These are phyloP conservation scores for Cubamyces sp. DNA, from an alignment of 768 basidiomycete species.

Conservation along the genomic window DNA sequence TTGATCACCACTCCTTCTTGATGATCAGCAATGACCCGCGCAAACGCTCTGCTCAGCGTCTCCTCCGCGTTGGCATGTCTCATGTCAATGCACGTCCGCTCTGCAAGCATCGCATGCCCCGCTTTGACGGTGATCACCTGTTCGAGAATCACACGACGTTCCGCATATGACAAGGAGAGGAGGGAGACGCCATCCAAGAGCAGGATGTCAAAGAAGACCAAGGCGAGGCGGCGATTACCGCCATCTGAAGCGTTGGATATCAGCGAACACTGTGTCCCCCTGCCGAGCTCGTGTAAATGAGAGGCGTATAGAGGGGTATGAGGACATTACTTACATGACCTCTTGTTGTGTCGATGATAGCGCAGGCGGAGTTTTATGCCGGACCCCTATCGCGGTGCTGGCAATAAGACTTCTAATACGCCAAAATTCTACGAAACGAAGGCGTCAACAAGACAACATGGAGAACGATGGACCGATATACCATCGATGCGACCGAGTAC, in stretches of 20 bases:
- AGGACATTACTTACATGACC: constrained; percentile 1
- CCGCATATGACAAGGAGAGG: constrained; percentile 55
- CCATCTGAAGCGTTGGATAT: constrained; percentile 42
- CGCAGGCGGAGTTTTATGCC: constrained; percentile 33
- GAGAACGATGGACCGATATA: constrained; percentile 34
- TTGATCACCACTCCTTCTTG: constrained; percentile 83
- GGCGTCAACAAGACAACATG: not conserved
- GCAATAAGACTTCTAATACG: constrained; percentile 63
- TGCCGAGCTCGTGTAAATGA: not conserved
- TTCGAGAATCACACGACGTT: constrained; percentile 67
- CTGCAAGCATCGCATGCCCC: constrained; percentile 67
- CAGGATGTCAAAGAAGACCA: constrained; percentile 89
- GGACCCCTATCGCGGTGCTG: constrained; percentile 58
- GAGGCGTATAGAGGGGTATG: constrained; percentile 8
- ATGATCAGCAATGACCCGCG: constrained; percentile 50
- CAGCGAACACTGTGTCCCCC: constrained; percentile 45
- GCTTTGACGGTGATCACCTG: constrained; percentile 51
- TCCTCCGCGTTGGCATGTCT: constrained; percentile 23
- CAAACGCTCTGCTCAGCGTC: constrained; percentile 51
- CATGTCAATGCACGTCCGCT: constrained; percentile 48
- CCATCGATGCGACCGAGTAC: constrained; percentile 65
- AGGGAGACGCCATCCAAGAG: constrained; percentile 65
- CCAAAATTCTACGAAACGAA: constrained; percentile 66
- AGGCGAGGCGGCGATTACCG: constrained; percentile 61
- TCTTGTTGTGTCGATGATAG: constrained; percentile 11